A percentile compares a stretch with the other conserved stretches of the same genome.
These are phyloP conservation scores for Emergomyces pasteurianus DNA, from an alignment of 2,329 filamentous ascomycete species.

Conservation along the genomic window DNA sequence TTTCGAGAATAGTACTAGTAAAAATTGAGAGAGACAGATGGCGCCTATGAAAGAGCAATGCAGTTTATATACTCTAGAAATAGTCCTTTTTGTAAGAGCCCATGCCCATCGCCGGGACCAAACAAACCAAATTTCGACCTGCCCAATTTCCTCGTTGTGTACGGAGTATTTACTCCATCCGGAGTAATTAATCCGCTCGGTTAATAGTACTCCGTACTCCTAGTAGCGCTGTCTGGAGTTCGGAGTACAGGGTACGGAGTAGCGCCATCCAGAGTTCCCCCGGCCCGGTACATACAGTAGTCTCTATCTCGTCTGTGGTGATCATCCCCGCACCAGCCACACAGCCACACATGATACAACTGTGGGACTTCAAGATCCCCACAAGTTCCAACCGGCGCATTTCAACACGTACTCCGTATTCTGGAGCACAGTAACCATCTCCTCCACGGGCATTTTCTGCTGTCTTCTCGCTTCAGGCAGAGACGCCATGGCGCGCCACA, in stretches of 20 bases:
- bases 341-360: not conserved
- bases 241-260: too few species aligned
- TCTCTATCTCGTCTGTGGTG: too few species aligned
- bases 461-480: not conserved
- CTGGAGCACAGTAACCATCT: not conserved
- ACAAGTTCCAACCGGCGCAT: not conserved
- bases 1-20: too few species aligned
- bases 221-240: too few species aligned
- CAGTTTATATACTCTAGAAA: not conserved
- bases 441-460: not conserved
- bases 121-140: too few species aligned
- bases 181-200: too few species aligned
- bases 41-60: not conserved
- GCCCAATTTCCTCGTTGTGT: too few species aligned
- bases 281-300: too few species aligned
- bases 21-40: not conserved
- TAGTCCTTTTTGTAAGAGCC: not conserved
- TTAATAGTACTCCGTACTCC: too few species aligned
- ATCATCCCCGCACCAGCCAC: not conserved
- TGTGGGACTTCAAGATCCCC: not conserved
- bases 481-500: constrained; percentile 27
- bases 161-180: too few species aligned
- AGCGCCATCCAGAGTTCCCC: too few species aligned
- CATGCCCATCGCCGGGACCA: too few species aligned
- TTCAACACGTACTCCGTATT: not conserved